Base-by-base conservation (phyloP, 2,329 filamentous ascomycete genomes). In the Chlorencoelia australis region DNA sequence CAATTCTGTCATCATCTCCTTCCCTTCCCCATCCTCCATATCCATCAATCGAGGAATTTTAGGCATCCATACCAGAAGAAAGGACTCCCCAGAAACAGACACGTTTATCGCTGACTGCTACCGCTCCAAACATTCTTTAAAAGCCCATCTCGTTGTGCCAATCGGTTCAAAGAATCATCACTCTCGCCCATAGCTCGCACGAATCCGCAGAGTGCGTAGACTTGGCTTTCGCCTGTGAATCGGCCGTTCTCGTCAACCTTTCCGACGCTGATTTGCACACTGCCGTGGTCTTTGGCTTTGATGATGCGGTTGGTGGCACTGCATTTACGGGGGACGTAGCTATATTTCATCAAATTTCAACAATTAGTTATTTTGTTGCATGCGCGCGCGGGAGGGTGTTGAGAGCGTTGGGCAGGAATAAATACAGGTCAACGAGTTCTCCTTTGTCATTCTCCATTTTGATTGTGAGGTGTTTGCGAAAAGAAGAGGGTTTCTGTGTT, bases 401-500 rank as follows among this genome's bases (percentile, higher is more conserved):
- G n/a, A n/a, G n/a, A n/a, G n/a, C n/a, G n/a, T n/a, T n/a, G n/a
- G n/a, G 48, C 50, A 41, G 29, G 31, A 18, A 42, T 53, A 69
- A 81, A 69, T 80, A 94, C 86, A 94, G 87, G 74, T 96, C 89
- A 68, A 96, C 91, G 73, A 95, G 88, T 71, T 96, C 87, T 74
- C 89, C 89, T 73, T 87, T 87, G 76, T 96, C 91, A 87, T 98
- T 98, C 79, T 98, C 91, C 91, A 96, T 98, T 71, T 76, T 88
- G n/a, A n/a, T n/a, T 63, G 57, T 60, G 59, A 57, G 59, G 58
- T 49, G 58, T 48, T 47, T 53, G 25, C 22, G 30, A 22, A 21
- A 29, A 29, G 36, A 39, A 44, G 36, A 39, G 37, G 38, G 21
- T 36, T 40, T 33, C 33, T 24, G 21, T 24, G 10, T 25, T 25